Evolutionary conservation across 805 yeast species (phyloP).

Genomic region (Brettanomyces nanus): DNA sequence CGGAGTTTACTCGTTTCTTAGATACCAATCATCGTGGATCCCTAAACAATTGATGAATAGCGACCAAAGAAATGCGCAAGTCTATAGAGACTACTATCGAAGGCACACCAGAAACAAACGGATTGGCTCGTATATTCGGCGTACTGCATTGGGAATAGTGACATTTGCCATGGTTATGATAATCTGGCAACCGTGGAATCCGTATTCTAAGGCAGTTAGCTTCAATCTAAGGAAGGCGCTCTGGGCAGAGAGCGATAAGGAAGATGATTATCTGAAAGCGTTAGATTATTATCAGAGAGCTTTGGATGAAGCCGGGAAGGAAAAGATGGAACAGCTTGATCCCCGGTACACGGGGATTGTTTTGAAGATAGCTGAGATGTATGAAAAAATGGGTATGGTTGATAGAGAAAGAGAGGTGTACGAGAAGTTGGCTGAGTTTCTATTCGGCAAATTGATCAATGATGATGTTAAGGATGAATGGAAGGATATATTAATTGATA

Average conservation of each 20-base stretch:
- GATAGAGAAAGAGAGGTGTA: slow-evolving; percentile 60
- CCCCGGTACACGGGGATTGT: slow-evolving; percentile 91
- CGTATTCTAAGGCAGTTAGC: slow-evolving; percentile 44
- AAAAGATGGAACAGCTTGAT: slow-evolving; percentile 45
- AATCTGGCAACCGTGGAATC: slow-evolving; percentile 29
- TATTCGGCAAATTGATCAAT: slow-evolving; percentile 21
- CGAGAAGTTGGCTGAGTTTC: slow-evolving; percentile 17
- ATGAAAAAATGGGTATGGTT: slow-evolving; percentile 53
- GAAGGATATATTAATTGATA: slow-evolving; percentile 19
- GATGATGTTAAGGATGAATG: slow-evolving; percentile 13
- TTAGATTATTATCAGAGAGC: slow-evolving; percentile 69
- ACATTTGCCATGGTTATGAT: slow-evolving; percentile 16
- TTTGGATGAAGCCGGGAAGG: slow-evolving; percentile 49
- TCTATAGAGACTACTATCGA: slow-evolving; percentile 6
- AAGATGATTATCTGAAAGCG: slow-evolving; percentile 58
- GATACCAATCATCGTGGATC: too few relatives aligned
- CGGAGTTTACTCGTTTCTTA: too few relatives aligned
- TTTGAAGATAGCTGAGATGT: slow-evolving; percentile 80
- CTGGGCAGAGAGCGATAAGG: slow-evolving; percentile 75
- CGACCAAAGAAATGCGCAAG: too few relatives aligned
- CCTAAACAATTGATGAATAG: too few relatives aligned
- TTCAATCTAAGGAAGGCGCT: slow-evolving; percentile 63
- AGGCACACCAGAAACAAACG: slow-evolving; percentile 9
- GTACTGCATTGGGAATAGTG: slow-evolving; percentile 12
- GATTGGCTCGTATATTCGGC: slow-evolving; percentile 10